Conservation (phyloP, 257 asterid species). For the Nicotiana benthamiana region DNA sequence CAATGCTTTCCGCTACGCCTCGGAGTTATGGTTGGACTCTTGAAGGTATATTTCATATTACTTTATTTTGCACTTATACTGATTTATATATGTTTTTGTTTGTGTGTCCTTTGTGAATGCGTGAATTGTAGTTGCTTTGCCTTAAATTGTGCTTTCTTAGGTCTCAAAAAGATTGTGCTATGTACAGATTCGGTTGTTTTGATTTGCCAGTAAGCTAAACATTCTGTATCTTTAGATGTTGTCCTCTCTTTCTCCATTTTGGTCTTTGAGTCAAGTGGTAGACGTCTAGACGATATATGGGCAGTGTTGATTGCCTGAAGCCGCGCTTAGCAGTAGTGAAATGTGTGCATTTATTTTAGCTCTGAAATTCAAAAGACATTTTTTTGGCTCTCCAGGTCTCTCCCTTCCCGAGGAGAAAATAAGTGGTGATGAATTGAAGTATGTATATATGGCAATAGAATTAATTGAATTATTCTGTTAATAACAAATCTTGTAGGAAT, state of each 20-base stretch:
- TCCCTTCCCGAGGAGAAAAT: not conserved
- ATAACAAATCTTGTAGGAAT: not conserved
- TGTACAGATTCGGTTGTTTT: not conserved
- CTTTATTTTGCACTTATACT: not conserved
- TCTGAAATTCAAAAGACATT: not conserved
- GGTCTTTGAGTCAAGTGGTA: not conserved
- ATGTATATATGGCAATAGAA: not conserved
- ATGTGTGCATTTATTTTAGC: not conserved
- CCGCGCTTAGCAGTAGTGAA: not conserved
- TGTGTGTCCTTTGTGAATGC: not conserved
- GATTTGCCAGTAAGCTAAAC: not conserved
- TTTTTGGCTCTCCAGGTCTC: not conserved
- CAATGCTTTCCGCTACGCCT: conserved; percentile 80
- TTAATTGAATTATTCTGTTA: not conserved
- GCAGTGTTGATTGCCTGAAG: not conserved
- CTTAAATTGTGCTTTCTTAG: not conserved
- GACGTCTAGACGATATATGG: not conserved
- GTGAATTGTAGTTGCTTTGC: not conserved
- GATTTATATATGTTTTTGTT: not conserved
- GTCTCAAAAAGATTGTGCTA: not conserved
- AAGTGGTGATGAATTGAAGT: not conserved
- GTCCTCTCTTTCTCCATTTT: not conserved
- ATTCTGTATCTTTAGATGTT: not conserved
- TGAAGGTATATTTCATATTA: conserved; percentile 46
- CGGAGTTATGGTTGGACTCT: conserved; percentile 68